Conservation (phyloP, 805 yeast species). For the Maudiozyma turicensis region DNA sequence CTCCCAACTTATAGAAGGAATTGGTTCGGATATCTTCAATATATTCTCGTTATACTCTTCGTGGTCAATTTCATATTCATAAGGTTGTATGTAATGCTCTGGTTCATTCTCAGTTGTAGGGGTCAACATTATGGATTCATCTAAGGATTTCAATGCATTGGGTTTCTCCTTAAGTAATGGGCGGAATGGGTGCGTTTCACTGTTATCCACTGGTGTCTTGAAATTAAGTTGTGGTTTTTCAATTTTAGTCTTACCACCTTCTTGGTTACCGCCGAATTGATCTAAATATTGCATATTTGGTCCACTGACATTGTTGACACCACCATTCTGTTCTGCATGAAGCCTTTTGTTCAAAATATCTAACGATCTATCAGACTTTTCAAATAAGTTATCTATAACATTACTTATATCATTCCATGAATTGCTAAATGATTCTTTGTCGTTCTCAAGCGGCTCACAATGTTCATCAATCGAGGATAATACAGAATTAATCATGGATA, state of each 20-base stretch:
- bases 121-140: constrained; percentile 38
- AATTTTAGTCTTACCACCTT: constrained; percentile 26
- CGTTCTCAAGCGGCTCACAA: constrained; percentile 21
- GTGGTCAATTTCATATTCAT: constrained; percentile 58
- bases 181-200: constrained; percentile 60
- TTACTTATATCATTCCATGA: constrained; percentile 58
- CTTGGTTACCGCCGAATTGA: constrained; percentile 27
- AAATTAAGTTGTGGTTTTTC: constrained; percentile 66
- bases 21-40: constrained; percentile 37
- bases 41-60: constrained; percentile 60
- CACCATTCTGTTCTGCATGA: neutral
- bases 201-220: constrained; percentile 50
- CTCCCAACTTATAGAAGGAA: constrained; percentile 55
- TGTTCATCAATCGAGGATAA: constrained; percentile 31
- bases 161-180: constrained; percentile 73
- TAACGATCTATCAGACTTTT: constrained; percentile 61
- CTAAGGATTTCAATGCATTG: constrained; percentile 46
- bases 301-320: constrained; percentile 11
- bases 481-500: constrained; percentile 39
- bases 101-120: constrained; percentile 36
- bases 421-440: constrained; percentile 35
- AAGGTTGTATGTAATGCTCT: constrained; percentile 70
- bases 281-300: constrained; percentile 40
- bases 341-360: constrained; percentile 33
- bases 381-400: constrained; percentile 61